Percentiles rank a stretch among this genome's conserved stretches.
These are phyloP conservation scores for Phialophora tarda DNA, from an alignment of 2,329 filamentous ascomycete genomes.

Conservation along the genomic window DNA sequence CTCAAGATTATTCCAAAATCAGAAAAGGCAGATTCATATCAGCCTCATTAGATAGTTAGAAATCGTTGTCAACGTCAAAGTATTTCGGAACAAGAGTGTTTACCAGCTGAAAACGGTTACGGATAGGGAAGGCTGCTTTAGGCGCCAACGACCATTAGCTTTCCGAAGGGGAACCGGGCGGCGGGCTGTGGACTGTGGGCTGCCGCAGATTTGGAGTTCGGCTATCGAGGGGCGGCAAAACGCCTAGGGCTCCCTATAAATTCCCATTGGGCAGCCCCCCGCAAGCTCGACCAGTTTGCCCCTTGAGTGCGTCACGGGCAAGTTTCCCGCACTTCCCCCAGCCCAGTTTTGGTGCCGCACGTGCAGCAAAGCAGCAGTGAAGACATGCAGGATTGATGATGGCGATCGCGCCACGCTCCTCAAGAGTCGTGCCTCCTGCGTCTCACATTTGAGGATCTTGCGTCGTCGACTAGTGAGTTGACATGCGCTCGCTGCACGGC, in stretches of 20 bases:
- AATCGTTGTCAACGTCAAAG: background rate
- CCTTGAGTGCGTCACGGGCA: conserved; percentile 5
- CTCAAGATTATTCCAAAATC: background rate
- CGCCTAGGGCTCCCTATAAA: conserved; percentile 1
- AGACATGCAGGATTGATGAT: background rate
- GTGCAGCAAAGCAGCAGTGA: background rate
- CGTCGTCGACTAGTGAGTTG: background rate
- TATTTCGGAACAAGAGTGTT: background rate
- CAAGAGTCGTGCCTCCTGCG: background rate
- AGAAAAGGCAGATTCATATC: background rate
- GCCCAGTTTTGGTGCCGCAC: background rate
- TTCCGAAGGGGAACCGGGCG: background rate
- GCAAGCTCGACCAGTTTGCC: background rate
- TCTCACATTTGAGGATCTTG: background rate
- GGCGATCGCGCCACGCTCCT: background rate
- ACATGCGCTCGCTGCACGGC: background rate
- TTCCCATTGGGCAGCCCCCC: background rate
- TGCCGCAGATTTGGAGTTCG: background rate
- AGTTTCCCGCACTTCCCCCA: background rate
- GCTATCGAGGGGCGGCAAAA: background rate
- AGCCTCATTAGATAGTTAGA: background rate
- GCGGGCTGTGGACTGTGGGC: background rate
- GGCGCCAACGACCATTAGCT: background rate
- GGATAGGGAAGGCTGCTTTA: background rate
- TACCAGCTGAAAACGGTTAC: background rate